Evolutionary conservation across 768 basidiomycete species (phyloP).

Genomic region (Amylocystis lapponica): DNA sequence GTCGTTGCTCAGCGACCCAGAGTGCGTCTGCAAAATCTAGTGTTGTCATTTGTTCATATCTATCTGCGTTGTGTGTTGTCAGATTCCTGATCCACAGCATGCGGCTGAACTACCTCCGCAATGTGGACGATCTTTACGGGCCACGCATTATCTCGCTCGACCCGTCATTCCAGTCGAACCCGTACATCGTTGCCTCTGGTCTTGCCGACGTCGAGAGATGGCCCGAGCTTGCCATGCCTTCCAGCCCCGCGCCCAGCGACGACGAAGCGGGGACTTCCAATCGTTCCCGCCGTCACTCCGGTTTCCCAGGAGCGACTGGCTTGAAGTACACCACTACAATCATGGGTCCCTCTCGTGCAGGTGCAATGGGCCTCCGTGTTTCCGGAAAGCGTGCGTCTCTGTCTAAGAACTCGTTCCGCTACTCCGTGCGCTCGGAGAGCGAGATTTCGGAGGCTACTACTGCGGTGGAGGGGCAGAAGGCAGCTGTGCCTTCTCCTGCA

Average conservation of each 20-base stretch:
- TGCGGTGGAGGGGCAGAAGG: constrained; percentile 2
- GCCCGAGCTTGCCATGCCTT: constrained; percentile 75
- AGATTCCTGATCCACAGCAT: constrained; percentile 81
- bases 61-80: neutral
- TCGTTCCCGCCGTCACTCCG: constrained; percentile 19
- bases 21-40: constrained; percentile 43
- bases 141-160: constrained; percentile 75
- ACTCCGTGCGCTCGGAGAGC: constrained; percentile 6
- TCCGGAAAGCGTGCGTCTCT: constrained; percentile 45
- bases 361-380: constrained; percentile 74
- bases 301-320: constrained; percentile 40
- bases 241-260: constrained; percentile 68
- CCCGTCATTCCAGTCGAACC: constrained; percentile 72
- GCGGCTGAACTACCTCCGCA: constrained; percentile 81
- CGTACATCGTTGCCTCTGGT: constrained; percentile 75
- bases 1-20: constrained; percentile 63
- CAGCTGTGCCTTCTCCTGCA: no score
- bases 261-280: constrained; percentile 50
- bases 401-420: constrained; percentile 15
- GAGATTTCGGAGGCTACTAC: neutral
- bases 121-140: constrained; percentile 83
- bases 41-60: neutral
- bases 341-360: constrained; percentile 62
- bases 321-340: constrained; percentile 89
- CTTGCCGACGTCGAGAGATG: constrained; percentile 76